Evolutionary conservation across 345 rosid species (phyloP), one percentile per base, ranked within the genome.

Genomic region (Euphorbia lathyris): DNA sequence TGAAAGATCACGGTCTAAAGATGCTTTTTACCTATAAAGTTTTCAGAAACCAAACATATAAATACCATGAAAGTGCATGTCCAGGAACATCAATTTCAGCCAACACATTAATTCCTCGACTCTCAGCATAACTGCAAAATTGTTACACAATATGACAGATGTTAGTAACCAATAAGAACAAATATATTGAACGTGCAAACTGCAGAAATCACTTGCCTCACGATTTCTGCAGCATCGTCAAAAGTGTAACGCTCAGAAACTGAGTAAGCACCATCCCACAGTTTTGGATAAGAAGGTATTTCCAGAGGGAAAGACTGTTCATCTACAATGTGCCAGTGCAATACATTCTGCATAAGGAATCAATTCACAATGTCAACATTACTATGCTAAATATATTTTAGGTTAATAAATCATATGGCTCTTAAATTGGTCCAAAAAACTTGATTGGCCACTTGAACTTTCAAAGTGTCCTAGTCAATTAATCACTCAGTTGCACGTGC

Each of bases 31-130:
- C n/a, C n/a, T 12, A 1, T 7, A 45, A 20, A 48, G 9, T 20
- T 50, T 42, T 20, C 26, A 6, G 60, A 69, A 11, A 69, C 5
- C 63, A 59, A 71, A 43, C 34, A 60, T 63, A 71, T 12, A 25
- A 42, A 4, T 81, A 89, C 92, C 96, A 89, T 69, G 96, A 89
- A 57, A 69, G 82, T 55, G 90, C 88, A 72, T 89, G 96, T 63
- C 96, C 96, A 2, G 96, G 96, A 71, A 89, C 86, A 77, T 89
- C 96, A 69, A 87, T 68, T 77, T 89, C 96, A 63, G 92, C 92
- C 78, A 89, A 69, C 23, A 89, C 87, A 76, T 86, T 77, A 58
- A 89, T 67, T 78, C 89, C 96, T 74, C 81, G 78, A 67, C 76
- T 78, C 48, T 63, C 67, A 60, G 96, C 89, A 77, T 83, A 87